phyloP scores from a whole-genome alignment of 139 green algal species.

The Ettlia oleoabundans region DNA sequence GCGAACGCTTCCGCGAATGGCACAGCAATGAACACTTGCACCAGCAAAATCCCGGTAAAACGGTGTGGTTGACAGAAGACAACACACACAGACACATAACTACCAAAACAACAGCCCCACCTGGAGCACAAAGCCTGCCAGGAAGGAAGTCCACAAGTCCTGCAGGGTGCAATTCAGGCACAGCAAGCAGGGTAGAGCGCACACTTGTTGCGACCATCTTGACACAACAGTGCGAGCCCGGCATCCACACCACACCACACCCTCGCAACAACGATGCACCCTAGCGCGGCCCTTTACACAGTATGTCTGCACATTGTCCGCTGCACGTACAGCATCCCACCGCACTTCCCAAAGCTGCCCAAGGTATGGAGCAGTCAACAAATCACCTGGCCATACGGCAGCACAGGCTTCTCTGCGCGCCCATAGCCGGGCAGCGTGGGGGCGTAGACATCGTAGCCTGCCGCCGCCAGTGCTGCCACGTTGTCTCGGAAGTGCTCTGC shows the following conservation, averaged over 20 bases:
- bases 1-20: too few relatives aligned
- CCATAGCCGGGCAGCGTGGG: conserved; percentile 85
- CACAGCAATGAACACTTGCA: too few relatives aligned
- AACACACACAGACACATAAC: not conserved
- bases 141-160: conserved; percentile 82
- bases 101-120: not conserved
- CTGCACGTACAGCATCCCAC: not conserved
- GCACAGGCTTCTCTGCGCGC: conserved; percentile 84
- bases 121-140: conserved; percentile 76
- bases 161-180: conserved; percentile 41
- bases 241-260: too few relatives aligned
- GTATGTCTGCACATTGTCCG: too few relatives aligned
- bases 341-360: too few relatives aligned
- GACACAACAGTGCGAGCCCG: too few relatives aligned
- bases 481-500: conserved; percentile 90
- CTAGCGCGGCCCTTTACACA: too few relatives aligned
- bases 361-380: not conserved
- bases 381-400: conserved; percentile 69
- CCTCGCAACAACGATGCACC: too few relatives aligned
- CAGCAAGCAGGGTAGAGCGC: not conserved
- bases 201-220: too few relatives aligned
- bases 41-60: too few relatives aligned
- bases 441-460: conserved; percentile 82
- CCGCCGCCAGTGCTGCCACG: conserved; percentile 61
- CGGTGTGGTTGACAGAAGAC: too few relatives aligned